phyloP scores from a whole-genome alignment of 805 yeast genomes.

The Metschnikowia koreensis region DNA sequence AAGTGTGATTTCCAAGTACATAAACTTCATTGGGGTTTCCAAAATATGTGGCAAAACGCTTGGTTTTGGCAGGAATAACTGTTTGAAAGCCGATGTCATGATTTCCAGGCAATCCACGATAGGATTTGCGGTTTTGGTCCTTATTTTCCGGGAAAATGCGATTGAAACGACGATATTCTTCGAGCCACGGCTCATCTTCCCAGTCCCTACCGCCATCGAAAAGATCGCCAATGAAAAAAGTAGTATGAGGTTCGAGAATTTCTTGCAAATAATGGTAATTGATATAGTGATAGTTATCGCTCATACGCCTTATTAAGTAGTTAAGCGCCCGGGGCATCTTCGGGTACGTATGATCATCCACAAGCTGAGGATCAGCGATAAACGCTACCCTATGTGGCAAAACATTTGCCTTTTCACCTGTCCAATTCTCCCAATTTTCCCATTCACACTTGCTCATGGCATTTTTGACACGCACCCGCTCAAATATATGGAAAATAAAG shows the following conservation, averaged over 20 bases:
- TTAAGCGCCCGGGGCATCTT: constrained; percentile 52
- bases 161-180: constrained; percentile 69
- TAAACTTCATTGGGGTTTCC: constrained; percentile 63
- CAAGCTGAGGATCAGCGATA: constrained; percentile 92
- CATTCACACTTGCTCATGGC: constrained; percentile 44
- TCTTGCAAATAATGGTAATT: constrained; percentile 64
- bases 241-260: constrained; percentile 67
- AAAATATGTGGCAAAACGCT: constrained; percentile 67
- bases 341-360: constrained; percentile 87
- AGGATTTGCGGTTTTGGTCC: constrained; percentile 31
- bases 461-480: constrained; percentile 27
- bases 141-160: constrained; percentile 58
- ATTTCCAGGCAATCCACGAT: constrained; percentile 70
- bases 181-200: constrained; percentile 64
- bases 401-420: constrained; percentile 16
- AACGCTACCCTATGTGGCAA: constrained; percentile 51
- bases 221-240: constrained; percentile 83
- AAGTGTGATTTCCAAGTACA: constrained; percentile 67
- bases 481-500: constrained; percentile 29
- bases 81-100: constrained; percentile 96
- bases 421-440: constrained; percentile 68
- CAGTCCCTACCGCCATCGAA: constrained; percentile 95
- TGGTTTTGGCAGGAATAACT: constrained; percentile 52
- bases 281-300: constrained; percentile 78
- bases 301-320: constrained; percentile 55